Base-by-base conservation (phyloP, 2,329 filamentous ascomycete genomes). In the Diaporthe sp. region DNA sequence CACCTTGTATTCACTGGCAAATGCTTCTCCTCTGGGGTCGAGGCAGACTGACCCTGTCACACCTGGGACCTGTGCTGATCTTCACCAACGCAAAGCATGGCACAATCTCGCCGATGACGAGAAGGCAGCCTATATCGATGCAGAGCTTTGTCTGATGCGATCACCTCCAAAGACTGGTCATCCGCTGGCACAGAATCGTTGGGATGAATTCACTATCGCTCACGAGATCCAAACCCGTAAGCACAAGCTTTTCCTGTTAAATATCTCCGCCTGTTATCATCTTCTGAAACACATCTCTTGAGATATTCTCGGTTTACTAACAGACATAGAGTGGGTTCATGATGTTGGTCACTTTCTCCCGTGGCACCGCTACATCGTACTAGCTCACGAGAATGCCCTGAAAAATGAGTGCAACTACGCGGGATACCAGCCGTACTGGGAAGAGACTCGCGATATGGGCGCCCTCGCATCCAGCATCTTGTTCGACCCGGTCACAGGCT, bases 361-460 rank as follows among this genome's bases (percentile, higher is more conserved):
- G 0, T 84, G 82, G 78, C 82, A 84, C 53, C 79, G 82, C 22
- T 82, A 80, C 72, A 81, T 81, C 56, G 51, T 82, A 35, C 77
- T 77, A 22, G 76, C 79, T 13, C 82, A 83, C 66, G 82, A 82
- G 59, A 76, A 76, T 44, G 77, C 82, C 5, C 74, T n/a, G n/a
- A n/a, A n/a, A n/a, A n/a, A n/a, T 4, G 81, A 83, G 72, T 83
- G 82, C 72, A 73, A 69, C 19, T 79, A 77, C 75, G 75, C 42
- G 1, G 76, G 77, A 27, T 74, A 73, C 55, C 76, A 81, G 75
- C 73, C 78, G 7, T 83, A 84, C 76, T 84, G 83, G 82, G 81
- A 84, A 72, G 81, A 81, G 76, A 37, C 17, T 8, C 66, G 37
- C 30, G 66, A 70, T 51, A 77, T 78, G 10, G 55, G 76, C 4